These are phyloP conservation scores for Geotrichum armillariae DNA, from an alignment of 1,139 yeast species.

Conservation along the genomic window DNA sequence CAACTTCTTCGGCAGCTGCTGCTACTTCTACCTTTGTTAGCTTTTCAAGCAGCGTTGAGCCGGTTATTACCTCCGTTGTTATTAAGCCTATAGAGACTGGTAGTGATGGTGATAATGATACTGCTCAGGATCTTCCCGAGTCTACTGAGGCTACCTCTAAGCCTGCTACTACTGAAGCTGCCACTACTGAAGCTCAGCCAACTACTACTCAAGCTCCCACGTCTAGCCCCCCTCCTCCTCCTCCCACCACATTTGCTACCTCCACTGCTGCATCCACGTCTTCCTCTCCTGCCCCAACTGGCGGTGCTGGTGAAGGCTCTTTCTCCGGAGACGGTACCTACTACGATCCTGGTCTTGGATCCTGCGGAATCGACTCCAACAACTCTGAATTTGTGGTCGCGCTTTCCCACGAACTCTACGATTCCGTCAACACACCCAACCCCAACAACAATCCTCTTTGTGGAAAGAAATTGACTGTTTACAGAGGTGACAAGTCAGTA, in stretches of 20 bases:
- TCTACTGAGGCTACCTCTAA: constrained; percentile 29
- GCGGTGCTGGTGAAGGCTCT: constrained; percentile 28
- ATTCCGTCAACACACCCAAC: constrained; percentile 34
- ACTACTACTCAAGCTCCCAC: constrained; percentile 27
- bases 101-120: constrained; percentile 1
- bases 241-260: constrained; percentile 29
- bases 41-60: constrained; percentile 11
- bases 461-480: constrained; percentile 48
- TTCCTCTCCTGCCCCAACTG: constrained; percentile 21
- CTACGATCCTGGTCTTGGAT: constrained; percentile 59
- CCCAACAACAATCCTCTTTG: constrained; percentile 48
- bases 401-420: constrained; percentile 38
- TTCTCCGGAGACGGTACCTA: constrained; percentile 59
- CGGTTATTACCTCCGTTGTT: constrained; percentile 23
- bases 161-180: constrained; percentile 32
- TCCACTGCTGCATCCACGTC: constrained; percentile 23
- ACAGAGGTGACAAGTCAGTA: constrained; percentile 48
- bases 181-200: constrained; percentile 20
- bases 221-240: constrained; percentile 25
- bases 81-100: no score
- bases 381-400: constrained; percentile 52
- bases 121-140: not conserved
- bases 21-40: constrained; percentile 23
- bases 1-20: constrained; percentile 21
- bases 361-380: constrained; percentile 54